Evolutionary conservation across 768 basidiomycete species (phyloP).

Genomic region (Rhodosporidiobolus sp.): DNA sequence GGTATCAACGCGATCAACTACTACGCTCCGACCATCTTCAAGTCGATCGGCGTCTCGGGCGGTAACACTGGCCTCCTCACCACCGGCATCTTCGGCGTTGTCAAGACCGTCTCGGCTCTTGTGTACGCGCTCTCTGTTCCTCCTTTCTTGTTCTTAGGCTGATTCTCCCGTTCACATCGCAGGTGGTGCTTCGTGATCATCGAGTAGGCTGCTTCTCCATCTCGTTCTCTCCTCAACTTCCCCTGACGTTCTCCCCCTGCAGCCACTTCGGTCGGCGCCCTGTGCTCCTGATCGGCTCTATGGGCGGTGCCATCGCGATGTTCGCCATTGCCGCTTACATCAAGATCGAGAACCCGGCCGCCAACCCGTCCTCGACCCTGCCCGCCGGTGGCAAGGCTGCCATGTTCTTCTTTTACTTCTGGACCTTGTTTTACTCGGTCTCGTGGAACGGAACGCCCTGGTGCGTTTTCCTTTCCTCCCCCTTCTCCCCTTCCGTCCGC

Average conservation of each 20-base stretch:
- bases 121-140: slow-evolving; percentile 50
- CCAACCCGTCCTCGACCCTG: slow-evolving; percentile 13
- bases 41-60: slow-evolving; percentile 47
- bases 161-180: too few relatives aligned
- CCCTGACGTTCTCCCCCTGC: slow-evolving; percentile 50
- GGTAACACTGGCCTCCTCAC: slow-evolving; percentile 37
- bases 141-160: too few relatives aligned
- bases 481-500: too few relatives aligned
- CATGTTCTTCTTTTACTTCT: slow-evolving; percentile 42
- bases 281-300: slow-evolving; percentile 52
- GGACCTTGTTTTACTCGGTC: slow-evolving; percentile 51
- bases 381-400: slow-evolving; percentile 39
- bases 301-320: slow-evolving; percentile 52
- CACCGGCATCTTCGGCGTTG: slow-evolving; percentile 56
- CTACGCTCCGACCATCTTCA: slow-evolving; percentile 52
- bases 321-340: slow-evolving; percentile 49
- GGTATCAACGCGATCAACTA: slow-evolving; percentile 53
- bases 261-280: slow-evolving; percentile 52
- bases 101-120: slow-evolving; percentile 50
- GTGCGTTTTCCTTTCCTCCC: too few relatives aligned
- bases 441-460: slow-evolving; percentile 56
- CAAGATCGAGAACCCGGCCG: slow-evolving; percentile 49
- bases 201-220: too few relatives aligned
- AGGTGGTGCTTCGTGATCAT: not conserved
- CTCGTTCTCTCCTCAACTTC: slow-evolving; percentile 41